A percentile compares a stretch with the other conserved stretches of the same genome.
These are phyloP conservation scores for Nakaseomyces kungkrabaensis DNA, from an alignment of 1,139 yeast species.

Conservation along the genomic window DNA sequence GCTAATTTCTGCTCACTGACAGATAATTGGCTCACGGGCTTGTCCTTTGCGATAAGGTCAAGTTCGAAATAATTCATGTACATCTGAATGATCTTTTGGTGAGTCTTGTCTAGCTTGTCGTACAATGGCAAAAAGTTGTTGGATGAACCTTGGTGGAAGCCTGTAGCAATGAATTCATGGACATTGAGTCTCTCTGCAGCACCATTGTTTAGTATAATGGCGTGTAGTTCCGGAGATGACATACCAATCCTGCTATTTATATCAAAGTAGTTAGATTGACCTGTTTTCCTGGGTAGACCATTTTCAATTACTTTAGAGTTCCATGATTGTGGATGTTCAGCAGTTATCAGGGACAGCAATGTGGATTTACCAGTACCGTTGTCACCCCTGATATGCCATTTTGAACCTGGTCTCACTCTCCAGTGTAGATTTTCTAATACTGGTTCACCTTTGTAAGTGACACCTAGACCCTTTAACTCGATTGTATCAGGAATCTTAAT, in stretches of 20 bases:
- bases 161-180: constrained; percentile 58
- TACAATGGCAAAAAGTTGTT: constrained; percentile 36
- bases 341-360: constrained; percentile 67
- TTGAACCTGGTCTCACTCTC: constrained; percentile 60
- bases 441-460: constrained; percentile 53
- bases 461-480: constrained; percentile 53
- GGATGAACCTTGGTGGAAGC: constrained; percentile 57
- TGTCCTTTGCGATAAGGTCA: constrained; percentile 25
- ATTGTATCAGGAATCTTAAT: constrained; percentile 34
- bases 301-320: constrained; percentile 53
- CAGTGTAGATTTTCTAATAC: constrained; percentile 55
- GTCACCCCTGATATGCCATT: constrained; percentile 82
- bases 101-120: constrained; percentile 29
- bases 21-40: constrained; percentile 42
- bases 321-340: constrained; percentile 98
- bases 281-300: constrained; percentile 63
- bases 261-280: constrained; percentile 66
- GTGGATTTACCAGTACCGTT: constrained; percentile 95
- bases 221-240: constrained; percentile 86
- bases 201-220: constrained; percentile 52
- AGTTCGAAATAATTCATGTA: constrained; percentile 32
- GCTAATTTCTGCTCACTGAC: constrained; percentile 73
- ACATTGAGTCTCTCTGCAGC: constrained; percentile 36
- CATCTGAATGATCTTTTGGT: constrained; percentile 30
- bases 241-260: constrained; percentile 76